Percentiles rank a stretch among this genome's conserved stretches.
These are phyloP conservation scores for Amylocystis lapponica DNA, from an alignment of 768 basidiomycete species.

Conservation along the genomic window DNA sequence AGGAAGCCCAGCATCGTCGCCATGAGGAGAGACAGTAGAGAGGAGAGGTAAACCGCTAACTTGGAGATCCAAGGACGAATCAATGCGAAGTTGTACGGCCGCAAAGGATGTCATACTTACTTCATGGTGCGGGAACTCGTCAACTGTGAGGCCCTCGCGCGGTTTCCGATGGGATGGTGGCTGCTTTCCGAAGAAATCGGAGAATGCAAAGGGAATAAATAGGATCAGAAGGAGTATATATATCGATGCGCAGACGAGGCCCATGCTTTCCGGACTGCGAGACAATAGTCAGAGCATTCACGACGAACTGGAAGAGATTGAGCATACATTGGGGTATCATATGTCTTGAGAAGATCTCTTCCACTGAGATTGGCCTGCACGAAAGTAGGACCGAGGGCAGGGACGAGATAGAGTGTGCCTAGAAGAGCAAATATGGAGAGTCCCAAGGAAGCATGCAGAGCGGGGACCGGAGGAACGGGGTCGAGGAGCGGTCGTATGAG, in stretches of 20 bases:
- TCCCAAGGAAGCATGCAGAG: slow-evolving; percentile 73
- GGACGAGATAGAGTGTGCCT: slow-evolving; percentile 70
- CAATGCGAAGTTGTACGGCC: neutral
- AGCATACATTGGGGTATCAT: slow-evolving; percentile 63
- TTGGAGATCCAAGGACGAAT: slow-evolving; percentile 27
- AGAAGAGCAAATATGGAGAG: slow-evolving; percentile 82
- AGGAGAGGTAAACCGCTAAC: slow-evolving; percentile 91
- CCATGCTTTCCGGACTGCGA: slow-evolving; percentile 86
- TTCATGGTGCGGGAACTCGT: slow-evolving; percentile 76
- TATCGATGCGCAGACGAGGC: slow-evolving; percentile 83
- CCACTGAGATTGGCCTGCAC: slow-evolving; percentile 80
- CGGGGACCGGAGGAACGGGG: slow-evolving; percentile 63
- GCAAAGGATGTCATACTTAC: slow-evolving; percentile 35
- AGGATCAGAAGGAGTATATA: slow-evolving; percentile 85
- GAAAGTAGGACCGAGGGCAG: slow-evolving; percentile 77
- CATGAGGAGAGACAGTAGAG: slow-evolving; percentile 84
- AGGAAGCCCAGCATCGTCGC: slow-evolving; percentile 94
- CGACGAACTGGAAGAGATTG: neutral
- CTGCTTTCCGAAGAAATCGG: slow-evolving; percentile 53
- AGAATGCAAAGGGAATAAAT: slow-evolving; percentile 95
- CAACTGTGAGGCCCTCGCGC: slow-evolving; percentile 57
- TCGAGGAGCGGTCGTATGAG: slow-evolving; percentile 65
- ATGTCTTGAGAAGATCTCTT: slow-evolving; percentile 80
- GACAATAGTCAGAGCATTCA: neutral
- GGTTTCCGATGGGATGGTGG: slow-evolving; percentile 33